Evolutionary conservation across 768 basidiomycete species (phyloP), one percentile per base, ranked within the genome.

Genomic region (Hemileccinum impolitum): DNA sequence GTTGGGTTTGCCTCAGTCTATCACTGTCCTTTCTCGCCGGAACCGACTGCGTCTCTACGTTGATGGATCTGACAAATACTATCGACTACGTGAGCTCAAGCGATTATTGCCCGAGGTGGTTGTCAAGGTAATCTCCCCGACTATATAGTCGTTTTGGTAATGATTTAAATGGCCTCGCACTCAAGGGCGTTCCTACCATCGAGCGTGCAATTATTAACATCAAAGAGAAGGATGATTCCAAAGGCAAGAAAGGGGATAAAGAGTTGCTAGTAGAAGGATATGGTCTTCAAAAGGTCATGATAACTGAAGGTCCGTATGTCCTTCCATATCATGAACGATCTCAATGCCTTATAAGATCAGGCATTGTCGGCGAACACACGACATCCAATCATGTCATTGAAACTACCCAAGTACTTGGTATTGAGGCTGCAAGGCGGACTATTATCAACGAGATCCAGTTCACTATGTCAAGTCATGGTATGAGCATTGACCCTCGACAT

Each of bases 361-460:
- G 95, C 63, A 91, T 99, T 51, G 74, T 96, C 48, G 96, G 96
- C 35, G 83, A 90, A 60, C 77, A 89, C 50, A 97, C 96, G 12
- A 85, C 90, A 10, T 94, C 94, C 13, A 99, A 99, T 62, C 94
- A 98, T 69, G 88, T 99, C 64, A 96, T 98, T 59, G 96, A 99
- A 66, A 89, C 92, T 13, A 84, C 88, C 11, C 81, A 90, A 63
- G 94, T 98, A 8, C 79, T 99, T n/a, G 96, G 96, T 31, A 98
- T 99, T 51, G 96, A 99, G 63, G 96, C 96, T 6, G 94, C 96
- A 4, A 80, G 96, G 51, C 74, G 77, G 52, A 95, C 94, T 3
- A 96, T 99, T 69, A 86, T 96, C 70, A 90, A 95, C 62, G 93
- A 99, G 66, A 96, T 98, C 57, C 89, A 95, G 65, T 90, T 91